Evolutionary conservation across 1,284 basidiomycete species (phyloP).

Genomic region (Leccinum angustisporum): DNA sequence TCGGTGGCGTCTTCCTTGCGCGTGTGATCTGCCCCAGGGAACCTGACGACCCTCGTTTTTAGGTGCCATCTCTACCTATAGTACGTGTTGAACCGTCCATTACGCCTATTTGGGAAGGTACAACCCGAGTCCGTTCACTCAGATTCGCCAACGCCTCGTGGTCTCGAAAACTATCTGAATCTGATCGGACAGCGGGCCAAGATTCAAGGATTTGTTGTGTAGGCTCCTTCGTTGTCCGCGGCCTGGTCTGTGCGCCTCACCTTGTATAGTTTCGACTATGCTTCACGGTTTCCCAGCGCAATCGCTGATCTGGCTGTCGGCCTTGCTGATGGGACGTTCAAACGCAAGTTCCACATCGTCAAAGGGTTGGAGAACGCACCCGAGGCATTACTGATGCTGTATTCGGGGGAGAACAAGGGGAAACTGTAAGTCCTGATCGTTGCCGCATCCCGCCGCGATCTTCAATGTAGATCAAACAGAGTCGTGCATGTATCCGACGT

Average conservation of each 20-base stretch:
- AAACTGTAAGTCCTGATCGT: conserved; percentile 63
- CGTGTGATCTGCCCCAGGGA: neutral
- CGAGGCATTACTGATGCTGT: conserved; percentile 66
- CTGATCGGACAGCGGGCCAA: conserved; percentile 77
- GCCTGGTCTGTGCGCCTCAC: neutral
- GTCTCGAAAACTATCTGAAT: conserved; percentile 58
- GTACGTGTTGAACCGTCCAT: conserved; percentile 39
- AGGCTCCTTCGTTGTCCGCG: conserved; percentile 24
- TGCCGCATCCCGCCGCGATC: neutral
- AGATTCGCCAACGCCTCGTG: conserved; percentile 58
- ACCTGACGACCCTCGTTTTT: conserved; percentile 8
- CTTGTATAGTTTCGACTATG: conserved; percentile 63
- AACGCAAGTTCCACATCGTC: conserved; percentile 79
- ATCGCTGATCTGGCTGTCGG: conserved; percentile 53
- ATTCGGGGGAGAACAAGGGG: conserved; percentile 78
- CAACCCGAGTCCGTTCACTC: conserved; percentile 1
- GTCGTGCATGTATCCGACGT: conserved; percentile 52
- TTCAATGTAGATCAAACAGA: conserved; percentile 30
- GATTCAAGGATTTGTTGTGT: conserved; percentile 86
- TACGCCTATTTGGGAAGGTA: neutral
- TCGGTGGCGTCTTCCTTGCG: conserved; percentile 28
- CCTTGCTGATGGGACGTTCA: conserved; percentile 70
- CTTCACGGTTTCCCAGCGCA: conserved; percentile 51
- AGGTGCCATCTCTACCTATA: conserved; percentile 82
- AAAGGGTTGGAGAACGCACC: conserved; percentile 75